These are phyloP conservation scores for Trichomonas vaginalis DNA, from an alignment of 208 protist genomes.

Conservation along the genomic window DNA sequence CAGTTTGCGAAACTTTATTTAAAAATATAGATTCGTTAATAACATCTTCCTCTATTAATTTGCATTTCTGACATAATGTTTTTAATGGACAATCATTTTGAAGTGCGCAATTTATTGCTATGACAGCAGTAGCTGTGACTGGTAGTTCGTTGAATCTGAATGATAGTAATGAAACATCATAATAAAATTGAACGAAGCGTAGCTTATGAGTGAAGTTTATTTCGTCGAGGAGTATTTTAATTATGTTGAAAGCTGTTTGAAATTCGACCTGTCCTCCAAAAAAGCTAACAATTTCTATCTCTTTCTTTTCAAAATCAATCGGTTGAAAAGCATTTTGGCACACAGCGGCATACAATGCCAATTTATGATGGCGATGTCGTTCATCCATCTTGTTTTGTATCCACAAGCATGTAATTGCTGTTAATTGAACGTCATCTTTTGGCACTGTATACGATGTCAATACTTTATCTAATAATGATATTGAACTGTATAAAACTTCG, in stretches of 20 bases:
- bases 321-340: not conserved
- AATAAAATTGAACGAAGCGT: not conserved
- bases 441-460: not conserved
- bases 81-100: not conserved
- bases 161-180: not conserved
- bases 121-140: not conserved
- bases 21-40: not conserved
- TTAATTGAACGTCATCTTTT: not conserved
- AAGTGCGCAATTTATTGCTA: not conserved
- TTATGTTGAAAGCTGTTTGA: not conserved
- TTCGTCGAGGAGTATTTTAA: not conserved
- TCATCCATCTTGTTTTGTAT: not conserved
- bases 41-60: not conserved
- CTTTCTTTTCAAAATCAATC: not conserved
- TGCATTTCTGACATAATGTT: not conserved
- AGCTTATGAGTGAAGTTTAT: not conserved
- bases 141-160: not conserved
- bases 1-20: not conserved
- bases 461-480: not conserved
- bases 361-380: not conserved
- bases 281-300: not conserved
- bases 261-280: not conserved
- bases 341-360: not conserved
- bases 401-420: not conserved
- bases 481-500: not conserved